A percentile compares a stretch with the other conserved stretches of the same genome.
These are phyloP conservation scores for Phytopythium mirpurense DNA, from an alignment of 352 stramenopile genomes.

Conservation along the genomic window DNA sequence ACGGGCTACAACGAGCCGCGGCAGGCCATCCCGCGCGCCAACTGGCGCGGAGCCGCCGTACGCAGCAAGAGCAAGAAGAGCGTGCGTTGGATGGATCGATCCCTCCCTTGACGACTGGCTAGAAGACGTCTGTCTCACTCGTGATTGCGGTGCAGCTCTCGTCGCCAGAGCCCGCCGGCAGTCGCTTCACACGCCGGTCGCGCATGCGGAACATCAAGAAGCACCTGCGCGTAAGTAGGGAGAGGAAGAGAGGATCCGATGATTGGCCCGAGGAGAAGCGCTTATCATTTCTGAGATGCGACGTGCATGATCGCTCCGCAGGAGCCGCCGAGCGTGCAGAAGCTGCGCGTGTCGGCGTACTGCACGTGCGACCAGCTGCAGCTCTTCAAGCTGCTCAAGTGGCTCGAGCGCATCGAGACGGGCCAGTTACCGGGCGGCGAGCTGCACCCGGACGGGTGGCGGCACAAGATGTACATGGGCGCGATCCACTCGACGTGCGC, in stretches of 20 bases:
- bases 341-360: conserved; percentile 81
- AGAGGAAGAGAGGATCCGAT: too few species aligned
- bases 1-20: conserved; percentile 14
- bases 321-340: conserved; percentile 62
- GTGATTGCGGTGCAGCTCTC: too few species aligned
- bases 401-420: conserved; percentile 76
- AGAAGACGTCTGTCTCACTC: too few species aligned
- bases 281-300: too few species aligned
- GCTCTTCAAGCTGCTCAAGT: conserved; percentile 86
- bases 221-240: conserved; percentile 33
- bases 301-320: neutral
- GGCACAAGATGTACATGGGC: conserved; percentile 86
- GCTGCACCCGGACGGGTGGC: conserved; percentile 61
- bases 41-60: too few species aligned
- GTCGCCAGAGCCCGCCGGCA: conserved; percentile 8
- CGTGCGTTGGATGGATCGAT: too few species aligned
- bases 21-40: too few species aligned
- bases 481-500: conserved; percentile 74
- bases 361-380: conserved; percentile 82
- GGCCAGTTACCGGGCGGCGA: conserved; percentile 71
- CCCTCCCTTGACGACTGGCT: too few species aligned
- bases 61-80: too few species aligned
- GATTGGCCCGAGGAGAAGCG: too few species aligned
- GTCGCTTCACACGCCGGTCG: conserved; percentile 70
- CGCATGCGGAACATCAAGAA: conserved; percentile 85